Conservation (phyloP, 768 basidiomycete species). For the Lentinula detonsa region DNA sequence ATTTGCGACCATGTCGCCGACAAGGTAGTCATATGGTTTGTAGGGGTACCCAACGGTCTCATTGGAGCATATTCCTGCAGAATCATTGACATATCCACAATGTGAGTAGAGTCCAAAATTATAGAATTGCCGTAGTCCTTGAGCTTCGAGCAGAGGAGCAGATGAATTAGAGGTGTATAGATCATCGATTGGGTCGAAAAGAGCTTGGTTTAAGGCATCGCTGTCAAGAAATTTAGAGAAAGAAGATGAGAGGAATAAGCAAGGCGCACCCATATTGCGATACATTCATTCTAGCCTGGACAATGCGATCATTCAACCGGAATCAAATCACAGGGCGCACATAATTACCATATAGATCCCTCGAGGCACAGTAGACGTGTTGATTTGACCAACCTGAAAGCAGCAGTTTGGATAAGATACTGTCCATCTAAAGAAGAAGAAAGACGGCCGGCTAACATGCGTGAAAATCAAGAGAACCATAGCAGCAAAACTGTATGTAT, state of each 20-base stretch:
- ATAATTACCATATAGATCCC: conserved; percentile 64
- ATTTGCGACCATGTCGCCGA: conserved; percentile 61
- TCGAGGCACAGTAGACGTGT: conserved; percentile 65
- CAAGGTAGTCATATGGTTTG: conserved; percentile 57
- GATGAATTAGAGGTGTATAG: conserved; percentile 66
- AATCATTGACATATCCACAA: conserved; percentile 62
- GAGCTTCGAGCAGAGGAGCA: conserved; percentile 46
- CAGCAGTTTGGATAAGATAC: conserved; percentile 14
- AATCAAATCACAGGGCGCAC: background rate
- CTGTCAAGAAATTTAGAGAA: conserved; percentile 24
- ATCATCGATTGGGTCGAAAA: conserved; percentile 51
- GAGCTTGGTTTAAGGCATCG: conserved; percentile 39
- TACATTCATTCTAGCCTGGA: conserved; percentile 62
- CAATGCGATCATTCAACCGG: conserved; percentile 3
- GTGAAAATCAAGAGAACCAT: conserved; percentile 70
- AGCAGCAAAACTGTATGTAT: conserved; percentile 33
- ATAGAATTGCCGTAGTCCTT: conserved; percentile 67
- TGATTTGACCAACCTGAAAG: conserved; percentile 75
- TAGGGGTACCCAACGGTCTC: conserved; percentile 52
- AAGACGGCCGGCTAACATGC: conserved; percentile 37
- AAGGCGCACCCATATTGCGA: conserved; percentile 61
- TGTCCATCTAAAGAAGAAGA: background rate
- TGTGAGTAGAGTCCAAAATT: conserved; percentile 78
- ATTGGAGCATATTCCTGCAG: conserved; percentile 60
- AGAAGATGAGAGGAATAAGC: conserved; percentile 3